Evolutionary conservation across 108 stramenopile species (phyloP), one percentile per base, ranked within the genome.

Genomic region (Seminavis robusta): DNA sequence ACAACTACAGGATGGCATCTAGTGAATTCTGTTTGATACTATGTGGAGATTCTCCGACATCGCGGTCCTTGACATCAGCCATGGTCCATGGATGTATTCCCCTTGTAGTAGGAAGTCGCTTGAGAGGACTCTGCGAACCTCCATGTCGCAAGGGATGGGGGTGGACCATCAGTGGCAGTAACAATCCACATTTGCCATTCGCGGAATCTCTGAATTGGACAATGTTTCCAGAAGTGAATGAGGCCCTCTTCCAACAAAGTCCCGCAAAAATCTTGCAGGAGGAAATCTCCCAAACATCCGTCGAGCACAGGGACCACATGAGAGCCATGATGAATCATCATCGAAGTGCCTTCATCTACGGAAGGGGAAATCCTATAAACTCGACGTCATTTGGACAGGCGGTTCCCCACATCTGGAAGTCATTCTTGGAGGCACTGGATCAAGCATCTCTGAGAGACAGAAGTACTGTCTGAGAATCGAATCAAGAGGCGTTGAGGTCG

Each of bases 331-430:
- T n/a, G n/a, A n/a, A n/a, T n/a, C n/a, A n/a, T n/a, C n/a, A n/a
- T n/a, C n/a, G n/a, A n/a, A n/a, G n/a, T n/a, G 76, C 66, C 8
- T 86, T 67, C 69, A 75, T 86, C 0, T 76, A 76, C 38, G 75
- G 75, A 13, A 62, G 44, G 45, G 75, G 75, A 16, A 67, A 82
- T 69, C 80, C 78, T n/a, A 66, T 65, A 13, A 65, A 61, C 26
- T 60, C 72, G 6, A 53, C 50, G 32, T 42, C 51, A 17, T 76
- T 76, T 51, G 75, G 75, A 0, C 37, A 69, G 21, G 73, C 62
- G 3, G 19, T 48, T 8, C 16, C n/a, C n/a, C 65, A 52, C 42
- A 59, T 68, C 17, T 69, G 73, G 67, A 20, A 54, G 7, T 69
- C 73, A 4, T 62, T 67, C 23, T 36, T 42, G 0, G 59, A 23